phyloP scores from a whole-genome alignment of 225 moss, liverwort and hornwort species.

The Marchantia polymorpha region DNA sequence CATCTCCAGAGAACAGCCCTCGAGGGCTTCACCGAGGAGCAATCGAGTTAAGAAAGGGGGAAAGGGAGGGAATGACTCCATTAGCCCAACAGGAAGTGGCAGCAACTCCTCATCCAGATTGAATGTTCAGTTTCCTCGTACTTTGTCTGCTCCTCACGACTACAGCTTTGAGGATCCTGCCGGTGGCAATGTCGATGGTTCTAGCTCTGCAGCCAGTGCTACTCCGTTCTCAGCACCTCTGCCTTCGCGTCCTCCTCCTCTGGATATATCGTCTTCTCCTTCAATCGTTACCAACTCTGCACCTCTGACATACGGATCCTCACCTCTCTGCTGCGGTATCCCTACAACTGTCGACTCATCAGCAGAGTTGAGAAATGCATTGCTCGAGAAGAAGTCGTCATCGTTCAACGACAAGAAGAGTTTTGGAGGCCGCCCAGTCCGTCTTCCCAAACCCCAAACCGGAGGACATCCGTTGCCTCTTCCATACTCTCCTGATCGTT shows the following conservation, averaged over 20 bases:
- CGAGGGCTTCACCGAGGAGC: conserved; percentile 36
- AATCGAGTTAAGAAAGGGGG: conserved; percentile 24
- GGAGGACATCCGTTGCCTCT: conserved; percentile 43
- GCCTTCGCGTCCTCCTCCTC: conserved; percentile 21
- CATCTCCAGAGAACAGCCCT: conserved; percentile 49
- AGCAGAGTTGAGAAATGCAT: neutral
- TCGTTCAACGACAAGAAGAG: conserved; percentile 9
- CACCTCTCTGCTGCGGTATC: neutral
- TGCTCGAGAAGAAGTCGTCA: conserved; percentile 2
- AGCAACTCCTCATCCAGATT: conserved; percentile 32
- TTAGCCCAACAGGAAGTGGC: conserved; percentile 15
- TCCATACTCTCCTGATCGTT: conserved; percentile 32
- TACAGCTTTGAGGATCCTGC: conserved; percentile 23
- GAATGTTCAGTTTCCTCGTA: conserved; percentile 25
- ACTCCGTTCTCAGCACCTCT: conserved; percentile 25
- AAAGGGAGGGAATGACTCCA: conserved; percentile 10
- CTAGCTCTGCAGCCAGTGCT: neutral
- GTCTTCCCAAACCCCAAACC: conserved; percentile 34
- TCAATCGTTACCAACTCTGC: neutral
- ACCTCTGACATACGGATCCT: conserved; percentile 1
- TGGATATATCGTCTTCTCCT: conserved; percentile 20
- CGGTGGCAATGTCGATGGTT: neutral
- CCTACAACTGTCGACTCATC: neutral
- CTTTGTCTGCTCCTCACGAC: conserved; percentile 32
- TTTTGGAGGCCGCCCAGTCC: conserved; percentile 32